Base-by-base conservation (phyloP, 495 filamentous ascomycete genomes). In the Immersiella caudata region DNA sequence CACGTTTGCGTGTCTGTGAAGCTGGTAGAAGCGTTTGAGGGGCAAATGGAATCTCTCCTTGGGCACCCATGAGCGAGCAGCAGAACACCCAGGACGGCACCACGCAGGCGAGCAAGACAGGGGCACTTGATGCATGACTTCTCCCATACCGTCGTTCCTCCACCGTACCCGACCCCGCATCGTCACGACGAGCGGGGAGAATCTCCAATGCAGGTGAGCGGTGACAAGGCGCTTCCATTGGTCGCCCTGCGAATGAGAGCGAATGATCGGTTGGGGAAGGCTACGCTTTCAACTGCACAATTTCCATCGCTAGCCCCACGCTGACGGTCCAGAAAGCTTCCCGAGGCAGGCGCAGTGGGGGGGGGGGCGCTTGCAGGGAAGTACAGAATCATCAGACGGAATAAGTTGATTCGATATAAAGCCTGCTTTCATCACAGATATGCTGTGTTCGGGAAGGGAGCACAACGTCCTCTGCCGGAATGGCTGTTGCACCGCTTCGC, bases 81-180 rank as follows among this genome's bases (percentile, higher is more conserved):
- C 6, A n/a, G 52, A 22, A 7, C 7, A 9, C 7, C 20, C 52
- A 55, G 25, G 52, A 46, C 11, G 40, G 40, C 11, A 46, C 56
- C 56, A 27, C 18, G 56, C 24, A 59, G 16, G 16, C 21, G 18
- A 52, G 49, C 2, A 52, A 52, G 29, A 33, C 29, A 33, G 16
- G 40, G 40, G 40, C 40, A 46, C 40, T 46, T 46, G 11, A 2
- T 46, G 40, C 52, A 16, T 55, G 52, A 11, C n/a, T 26, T 55
- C 52, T 22, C 52, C 52, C 52, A 26, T 55, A 6, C 20, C 24
- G 21, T 55, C 52, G 52, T 24, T 22, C 52, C 16, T 46, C 40
- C 40, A 46, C 33, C 56, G 18, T 35, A 50, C 60, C 60, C 60
- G 21, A 50, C 63, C 63, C 63, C 63, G 63, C 63, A 66, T 55